phyloP scores from a whole-genome alignment of 768 basidiomycete species.

The Hericium erinaceus region DNA sequence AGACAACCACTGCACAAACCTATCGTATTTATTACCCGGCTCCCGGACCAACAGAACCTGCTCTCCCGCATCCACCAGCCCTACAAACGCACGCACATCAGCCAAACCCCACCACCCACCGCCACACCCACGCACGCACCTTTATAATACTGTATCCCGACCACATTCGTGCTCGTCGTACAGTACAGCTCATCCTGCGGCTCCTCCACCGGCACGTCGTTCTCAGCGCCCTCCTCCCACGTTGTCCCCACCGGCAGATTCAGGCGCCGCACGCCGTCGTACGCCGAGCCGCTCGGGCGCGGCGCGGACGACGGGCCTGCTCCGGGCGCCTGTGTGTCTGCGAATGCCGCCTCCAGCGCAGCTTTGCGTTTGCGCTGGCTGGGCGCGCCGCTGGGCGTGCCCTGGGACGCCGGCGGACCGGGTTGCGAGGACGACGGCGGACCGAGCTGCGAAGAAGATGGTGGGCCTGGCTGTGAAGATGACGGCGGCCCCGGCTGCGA shows the following conservation, averaged over 20 bases:
- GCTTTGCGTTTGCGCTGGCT: conserved; percentile 40
- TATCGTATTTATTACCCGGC: conserved; percentile 60
- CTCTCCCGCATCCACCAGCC: conserved; percentile 73
- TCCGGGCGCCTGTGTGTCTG: conserved; percentile 2
- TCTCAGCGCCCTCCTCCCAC: conserved; percentile 13
- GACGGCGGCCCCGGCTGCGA: background rate
- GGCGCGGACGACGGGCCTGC: background rate
- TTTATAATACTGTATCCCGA: conserved; percentile 79
- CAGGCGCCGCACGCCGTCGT: background rate
- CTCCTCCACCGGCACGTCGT: conserved; percentile 6
- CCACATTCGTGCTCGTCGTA: conserved; percentile 48
- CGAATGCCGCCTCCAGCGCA: conserved; percentile 16
- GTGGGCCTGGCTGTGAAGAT: background rate
- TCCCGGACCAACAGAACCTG: conserved; percentile 62
- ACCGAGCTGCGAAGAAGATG: conserved; percentile 1
- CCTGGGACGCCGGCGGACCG: background rate
- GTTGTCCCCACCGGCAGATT: conserved; percentile 4
- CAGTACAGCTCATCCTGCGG: conserved; percentile 60
- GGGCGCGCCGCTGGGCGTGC: conserved; percentile 12
- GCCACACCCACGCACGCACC: conserved; percentile 27
- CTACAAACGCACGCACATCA: conserved; percentile 23
- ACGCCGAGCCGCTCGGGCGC: background rate
- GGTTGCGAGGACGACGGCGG: background rate
- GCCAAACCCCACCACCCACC: too few species aligned
- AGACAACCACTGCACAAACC: conserved; percentile 24